Base-by-base conservation (phyloP, 31 red algal genomes). In the Asparagopsis taxiformis region DNA sequence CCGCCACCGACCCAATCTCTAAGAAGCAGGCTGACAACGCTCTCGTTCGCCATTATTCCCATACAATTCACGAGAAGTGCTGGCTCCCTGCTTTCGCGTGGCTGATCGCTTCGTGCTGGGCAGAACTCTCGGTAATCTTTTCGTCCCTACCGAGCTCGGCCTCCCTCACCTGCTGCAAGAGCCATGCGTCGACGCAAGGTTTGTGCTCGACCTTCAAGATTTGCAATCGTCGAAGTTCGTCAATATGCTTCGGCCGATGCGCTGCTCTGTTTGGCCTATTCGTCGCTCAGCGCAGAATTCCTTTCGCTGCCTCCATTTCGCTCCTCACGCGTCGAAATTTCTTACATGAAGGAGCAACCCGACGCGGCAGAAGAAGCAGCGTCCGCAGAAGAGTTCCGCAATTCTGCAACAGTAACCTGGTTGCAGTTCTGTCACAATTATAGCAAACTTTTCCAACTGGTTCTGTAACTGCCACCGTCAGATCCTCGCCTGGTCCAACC, bases 371-470 rank as follows among this genome's bases (percentile, higher is more conserved):
- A 5, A 1, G 25, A 4, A 3, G 17, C 36, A 2, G 15, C 32
- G n/a, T 25, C 25, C 7, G 63, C 63, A 20, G 26, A 25, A 10
- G n/a, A n/a, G n/a, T n/a, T 44, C 63, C 15, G 8, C 63, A 3
- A 39, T 44, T 37, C 37, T 48, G 1, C 37, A 25, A 21, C 41
- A 36, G 7, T 24, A 30, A 36, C 38, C 51, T 36, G 11, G 30
- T 8, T 25, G 65, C 55, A 72, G 55, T 29, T 8, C 33, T 37
- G 48, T 38, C 38, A 8, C 68, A 72, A 56, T 72, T 34, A 2
- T 70, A 25, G 9, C 62, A 65, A 31, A 62, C 72, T 61, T 82
- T 82, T 39, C 78, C 78, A 21, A 82, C 78, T 3, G 78, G 78
- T 30, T 24, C 78, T 26, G 29, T 82, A 29, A 54, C 67, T 25